Evolutionary conservation across 2,329 filamentous ascomycete species (phyloP), one percentile per base, ranked within the genome.

Genomic region (Emmonsiellopsis sp.): DNA sequence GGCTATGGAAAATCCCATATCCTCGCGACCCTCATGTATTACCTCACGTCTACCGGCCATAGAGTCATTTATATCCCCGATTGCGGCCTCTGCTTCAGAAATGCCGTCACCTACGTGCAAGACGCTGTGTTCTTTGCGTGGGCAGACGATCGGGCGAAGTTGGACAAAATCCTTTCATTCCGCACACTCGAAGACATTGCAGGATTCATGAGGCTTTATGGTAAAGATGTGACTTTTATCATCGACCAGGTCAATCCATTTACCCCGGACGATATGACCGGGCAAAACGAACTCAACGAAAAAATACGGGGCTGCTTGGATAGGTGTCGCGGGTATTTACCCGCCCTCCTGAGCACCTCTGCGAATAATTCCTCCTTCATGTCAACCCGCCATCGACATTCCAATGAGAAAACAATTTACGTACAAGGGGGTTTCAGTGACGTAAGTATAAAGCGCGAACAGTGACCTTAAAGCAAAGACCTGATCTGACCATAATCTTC

Each of bases 1-100:
- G 51, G 51, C 5, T 42, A 53, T 41, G 43, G 51, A 26, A 53
- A 49, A 41, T 53, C 51, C 10, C 51, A 53, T 9, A 6, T 53
- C 11, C 43, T 53, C 2, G 45, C 51, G 1, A 43, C 51, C 8
- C 4, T 53, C 16, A 32, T 32, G 16, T 53, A 53, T 32, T 50
- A 9, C 35, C 51, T 53, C 11, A 40, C 45, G n/a, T 7, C 44
- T 35, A 44, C 38, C 11, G 45, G 51, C 2, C 31, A 35, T 3
- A 30, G 37, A 10, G 35, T 53, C 2, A 30, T 53, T 15, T 53
- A 53, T 20, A 26, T 50, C 15, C 51, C 51, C 6, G 51, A 53
- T 32, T 53, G 44, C n/a, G 44, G 34, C 2, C 9, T 53, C 10
- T 48, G 30, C 31, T 3, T 8, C 13, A 10, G 15, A n/a, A 31